Base-by-base conservation (phyloP, 441 rosid species). In the Populus hybrid region DNA sequence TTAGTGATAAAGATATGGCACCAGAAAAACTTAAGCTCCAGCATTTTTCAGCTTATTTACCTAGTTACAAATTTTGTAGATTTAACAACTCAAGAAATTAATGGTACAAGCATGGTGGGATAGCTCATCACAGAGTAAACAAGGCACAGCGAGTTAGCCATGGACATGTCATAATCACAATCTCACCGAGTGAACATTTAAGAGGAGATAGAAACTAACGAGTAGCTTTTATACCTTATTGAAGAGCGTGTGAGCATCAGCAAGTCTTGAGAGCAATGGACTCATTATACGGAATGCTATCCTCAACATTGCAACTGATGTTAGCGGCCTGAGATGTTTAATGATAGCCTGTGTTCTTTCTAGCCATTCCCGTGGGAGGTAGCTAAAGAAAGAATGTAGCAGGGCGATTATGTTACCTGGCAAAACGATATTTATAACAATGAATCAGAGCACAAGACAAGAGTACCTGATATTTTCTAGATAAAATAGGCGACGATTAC, bases 311-410 rank as follows among this genome's bases (percentile, higher is more conserved):
- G 98, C 98, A 64, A 94, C 94, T 36, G 99, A 93, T 73, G 95
- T 91, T 75, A 96, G 86, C 6, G 98, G 99, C 85, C 91, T 86
- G 73, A 96, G 96, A 85, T 96, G 89, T 82, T 85, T 88, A 77
- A 93, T 84, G 80, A 96, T 91, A 73, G 65, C 84, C 77, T 93
- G 97, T 0, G 97, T 89, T 78, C 97, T 93, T 76, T 96, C 99
- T 77, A 96, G 90, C 99, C 98, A 96, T 88, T 96, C 99, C 77
- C 93, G 97, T 35, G 99, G 99, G 79, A 96, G 98, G 83, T 94
- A 93, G 81, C 98, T 86, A 83, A 93, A 96, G 93, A 96, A 91
- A 75, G 98, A 87, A 86, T 93, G 99, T 69, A 96, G 96, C 83
- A 96, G 83, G 5, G 99, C 98, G 28, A 96, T 92, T 63, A 88